A percentile compares a stretch with the other conserved stretches of the same genome.
Conservation (phyloP, 2,329 filamentous ascomycete species). For the Colletotrichum siamense region DNA sequence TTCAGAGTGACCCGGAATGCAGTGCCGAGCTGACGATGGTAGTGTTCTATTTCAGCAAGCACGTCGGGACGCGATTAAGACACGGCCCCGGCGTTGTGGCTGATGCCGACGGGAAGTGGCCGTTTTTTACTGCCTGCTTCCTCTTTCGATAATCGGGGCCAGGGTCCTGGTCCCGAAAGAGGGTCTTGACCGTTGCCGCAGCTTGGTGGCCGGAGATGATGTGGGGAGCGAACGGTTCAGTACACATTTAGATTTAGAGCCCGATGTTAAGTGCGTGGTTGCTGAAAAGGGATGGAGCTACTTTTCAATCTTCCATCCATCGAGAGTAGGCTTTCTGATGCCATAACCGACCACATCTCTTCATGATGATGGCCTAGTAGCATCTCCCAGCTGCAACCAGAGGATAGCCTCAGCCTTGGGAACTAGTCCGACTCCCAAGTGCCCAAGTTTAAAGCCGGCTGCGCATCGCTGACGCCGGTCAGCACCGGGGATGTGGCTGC, state of each 20-base stretch:
- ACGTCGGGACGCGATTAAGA: background rate
- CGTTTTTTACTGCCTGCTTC: background rate
- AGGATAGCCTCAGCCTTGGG: background rate
- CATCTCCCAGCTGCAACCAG: background rate
- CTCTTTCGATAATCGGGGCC: background rate
- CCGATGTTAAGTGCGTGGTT: background rate
- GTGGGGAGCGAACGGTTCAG: background rate
- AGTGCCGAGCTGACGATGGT: background rate
- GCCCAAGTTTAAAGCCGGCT: background rate
- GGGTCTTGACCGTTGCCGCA: constrained; percentile 15
- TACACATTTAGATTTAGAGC: background rate
- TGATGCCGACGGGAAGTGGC: background rate
- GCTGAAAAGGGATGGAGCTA: background rate
- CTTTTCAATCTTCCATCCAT: background rate
- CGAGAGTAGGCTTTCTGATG: background rate
- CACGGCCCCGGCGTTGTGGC: background rate
- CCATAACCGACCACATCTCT: background rate
- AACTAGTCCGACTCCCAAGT: background rate
- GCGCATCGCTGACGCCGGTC: constrained; percentile 1
- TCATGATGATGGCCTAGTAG: background rate
- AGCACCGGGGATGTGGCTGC: background rate
- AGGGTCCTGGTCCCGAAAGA: constrained; percentile 8
- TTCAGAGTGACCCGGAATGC: background rate
- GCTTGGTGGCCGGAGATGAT: constrained; percentile 17
- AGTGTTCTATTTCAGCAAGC: background rate